phyloP scores from a whole-genome alignment of 495 filamentous ascomycete genomes.

The Neurospora sp. region DNA sequence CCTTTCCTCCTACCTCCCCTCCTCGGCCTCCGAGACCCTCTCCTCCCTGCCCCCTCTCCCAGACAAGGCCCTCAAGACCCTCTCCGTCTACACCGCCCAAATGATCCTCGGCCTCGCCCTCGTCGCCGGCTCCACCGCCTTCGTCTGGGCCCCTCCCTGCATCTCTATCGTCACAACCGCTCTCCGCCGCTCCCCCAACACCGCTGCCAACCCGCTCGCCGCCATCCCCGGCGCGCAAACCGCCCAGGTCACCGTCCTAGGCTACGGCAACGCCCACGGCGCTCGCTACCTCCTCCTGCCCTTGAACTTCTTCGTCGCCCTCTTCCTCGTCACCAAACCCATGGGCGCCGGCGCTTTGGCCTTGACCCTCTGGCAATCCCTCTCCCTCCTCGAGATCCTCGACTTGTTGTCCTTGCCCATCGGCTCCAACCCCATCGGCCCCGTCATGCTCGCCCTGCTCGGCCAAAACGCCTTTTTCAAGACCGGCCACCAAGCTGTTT shows the following conservation, averaged over 20 bases:
- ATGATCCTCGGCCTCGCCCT: constrained; percentile 66
- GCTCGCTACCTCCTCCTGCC: constrained; percentile 82
- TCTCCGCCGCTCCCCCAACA: constrained; percentile 19
- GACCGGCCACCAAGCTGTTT: constrained; percentile 88
- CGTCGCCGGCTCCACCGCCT: constrained; percentile 54
- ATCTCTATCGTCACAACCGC: constrained; percentile 45
- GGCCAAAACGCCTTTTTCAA: constrained; percentile 95
- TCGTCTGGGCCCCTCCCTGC: constrained; percentile 65
- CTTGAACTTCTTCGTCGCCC: constrained; percentile 60
- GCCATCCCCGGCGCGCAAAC: constrained; percentile 10
- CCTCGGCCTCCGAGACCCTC: constrained; percentile 83
- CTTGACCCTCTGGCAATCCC: constrained; percentile 71
- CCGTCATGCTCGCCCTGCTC: constrained; percentile 71
- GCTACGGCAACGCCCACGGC: constrained; percentile 86
- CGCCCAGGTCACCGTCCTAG: constrained; percentile 65
- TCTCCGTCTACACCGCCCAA: constrained; percentile 66
- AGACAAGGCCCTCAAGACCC: constrained; percentile 52
- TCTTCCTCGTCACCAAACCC: constrained; percentile 80
- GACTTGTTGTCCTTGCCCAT: constrained; percentile 58
- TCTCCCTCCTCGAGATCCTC: constrained; percentile 79
- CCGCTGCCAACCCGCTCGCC: neutral
- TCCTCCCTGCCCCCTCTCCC: constrained; percentile 62
- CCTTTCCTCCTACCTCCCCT: constrained; percentile 70
- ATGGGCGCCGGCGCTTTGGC: constrained; percentile 83
- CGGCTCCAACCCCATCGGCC: constrained; percentile 58